Conservation (phyloP, 768 basidiomycete species). For the Psilocybe tampanensis region DNA sequence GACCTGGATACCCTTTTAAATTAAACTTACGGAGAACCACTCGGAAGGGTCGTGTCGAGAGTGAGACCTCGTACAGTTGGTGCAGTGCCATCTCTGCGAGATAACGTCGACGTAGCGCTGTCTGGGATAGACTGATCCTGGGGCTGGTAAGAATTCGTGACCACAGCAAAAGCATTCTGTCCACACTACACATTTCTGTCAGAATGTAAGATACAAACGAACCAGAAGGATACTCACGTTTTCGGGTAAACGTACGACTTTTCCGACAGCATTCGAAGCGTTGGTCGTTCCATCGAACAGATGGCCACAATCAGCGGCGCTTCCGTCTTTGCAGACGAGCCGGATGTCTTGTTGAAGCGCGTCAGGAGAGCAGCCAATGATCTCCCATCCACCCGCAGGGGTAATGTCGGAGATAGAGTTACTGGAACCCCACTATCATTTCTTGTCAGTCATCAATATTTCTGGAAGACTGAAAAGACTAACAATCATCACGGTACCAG, state of each 20-base stretch:
- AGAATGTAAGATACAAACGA: neutral
- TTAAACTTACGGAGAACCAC: slow-evolving; percentile 6
- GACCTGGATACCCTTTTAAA: neutral
- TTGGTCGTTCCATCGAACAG: slow-evolving; percentile 32
- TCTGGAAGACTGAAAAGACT: slow-evolving; percentile 8
- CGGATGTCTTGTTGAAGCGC: slow-evolving; percentile 46
- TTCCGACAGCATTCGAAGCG: slow-evolving; percentile 40
- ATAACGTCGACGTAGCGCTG: slow-evolving; percentile 26
- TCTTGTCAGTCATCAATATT: neutral
- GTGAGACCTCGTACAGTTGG: slow-evolving; percentile 41
- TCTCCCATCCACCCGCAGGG: slow-evolving; percentile 53
- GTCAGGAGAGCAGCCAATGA: slow-evolving; percentile 46
- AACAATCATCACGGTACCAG: slow-evolving; percentile 45
- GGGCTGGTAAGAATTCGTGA: slow-evolving; percentile 42
- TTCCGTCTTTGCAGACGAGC: slow-evolving; percentile 42
- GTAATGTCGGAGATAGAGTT: slow-evolving; percentile 45
- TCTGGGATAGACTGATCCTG: slow-evolving; percentile 45
- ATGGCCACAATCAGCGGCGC: slow-evolving; percentile 37
- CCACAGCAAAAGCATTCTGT: slow-evolving; percentile 40
- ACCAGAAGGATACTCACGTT: slow-evolving; percentile 38
- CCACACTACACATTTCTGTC: slow-evolving; percentile 34
- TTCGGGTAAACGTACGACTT: slow-evolving; percentile 55
- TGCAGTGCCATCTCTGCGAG: slow-evolving; percentile 33
- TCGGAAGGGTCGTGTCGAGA: slow-evolving; percentile 41
- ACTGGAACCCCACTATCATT: slow-evolving; percentile 41